These are phyloP conservation scores for Wallacemonas sp. DNA, from an alignment of 208 protist species.

Conservation along the genomic window DNA sequence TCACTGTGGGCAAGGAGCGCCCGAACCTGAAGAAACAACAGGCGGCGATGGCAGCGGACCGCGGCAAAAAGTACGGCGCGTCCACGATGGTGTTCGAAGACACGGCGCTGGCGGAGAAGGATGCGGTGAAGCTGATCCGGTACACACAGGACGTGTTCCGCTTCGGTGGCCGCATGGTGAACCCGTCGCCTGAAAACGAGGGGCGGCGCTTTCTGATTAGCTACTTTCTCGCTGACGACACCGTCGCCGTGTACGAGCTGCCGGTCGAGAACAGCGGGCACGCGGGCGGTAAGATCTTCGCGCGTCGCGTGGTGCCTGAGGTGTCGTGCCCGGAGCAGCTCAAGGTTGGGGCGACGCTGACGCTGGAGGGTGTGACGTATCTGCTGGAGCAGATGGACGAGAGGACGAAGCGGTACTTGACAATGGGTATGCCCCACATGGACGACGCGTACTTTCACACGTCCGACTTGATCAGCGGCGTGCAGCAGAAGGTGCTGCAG, in stretches of 20 bases:
- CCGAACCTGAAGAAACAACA: constrained; percentile 16
- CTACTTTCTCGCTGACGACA: constrained; percentile 96
- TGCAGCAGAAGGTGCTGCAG: constrained; percentile 59
- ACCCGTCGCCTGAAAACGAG: constrained; percentile 54
- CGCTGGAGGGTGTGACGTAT: constrained; percentile 65
- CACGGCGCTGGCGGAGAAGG: constrained; percentile 38
- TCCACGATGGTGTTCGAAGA: constrained; percentile 82
- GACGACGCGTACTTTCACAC: constrained; percentile 72
- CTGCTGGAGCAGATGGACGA: constrained; percentile 74
- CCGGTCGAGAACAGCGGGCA: constrained; percentile 92
- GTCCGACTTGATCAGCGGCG: constrained; percentile 60
- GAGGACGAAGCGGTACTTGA: constrained; percentile 68
- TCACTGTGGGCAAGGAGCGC: constrained; percentile 27
- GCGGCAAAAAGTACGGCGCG: constrained; percentile 37
- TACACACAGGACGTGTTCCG: constrained; percentile 90
- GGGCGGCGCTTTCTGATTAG: constrained; percentile 85
- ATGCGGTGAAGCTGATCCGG: constrained; percentile 83
- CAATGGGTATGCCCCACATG: constrained; percentile 76
- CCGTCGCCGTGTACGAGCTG: constrained; percentile 93
- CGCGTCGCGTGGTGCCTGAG: constrained; percentile 77
- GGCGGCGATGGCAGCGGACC: background rate
- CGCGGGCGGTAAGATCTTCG: constrained; percentile 89
- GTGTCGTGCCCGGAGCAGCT: constrained; percentile 58
- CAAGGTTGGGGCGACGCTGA: constrained; percentile 69
- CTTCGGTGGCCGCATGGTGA: constrained; percentile 75